Base-by-base conservation (phyloP, 2,329 filamentous ascomycete species). In the Fusarium equiseti region DNA sequence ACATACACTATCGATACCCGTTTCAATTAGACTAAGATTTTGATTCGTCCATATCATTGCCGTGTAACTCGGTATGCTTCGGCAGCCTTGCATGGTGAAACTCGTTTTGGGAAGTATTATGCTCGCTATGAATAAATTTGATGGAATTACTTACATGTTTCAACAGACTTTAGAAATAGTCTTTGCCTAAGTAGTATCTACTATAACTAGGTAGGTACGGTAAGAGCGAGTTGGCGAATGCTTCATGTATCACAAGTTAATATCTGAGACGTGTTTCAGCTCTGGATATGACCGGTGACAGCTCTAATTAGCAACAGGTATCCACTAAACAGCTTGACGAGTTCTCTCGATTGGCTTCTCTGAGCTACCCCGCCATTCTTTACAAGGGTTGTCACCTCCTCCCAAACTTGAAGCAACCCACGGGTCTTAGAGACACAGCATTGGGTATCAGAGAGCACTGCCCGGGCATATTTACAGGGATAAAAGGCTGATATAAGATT, bases 261-360 rank as follows among this genome's bases (percentile, higher is more conserved):
- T 20, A 67, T 72, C 57, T 70, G 69, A 72, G 65, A 72, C 69
- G 40, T 67, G 69, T 72, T 72, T 72, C 69, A 72, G 69, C 69
- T 71, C 26, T 55, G 62, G 59, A 55, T 40, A 53, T 56, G 44
- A 48, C 63, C 57, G 9, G 61, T 43, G 53, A 57, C 35, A 51
- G 57, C 54, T 65, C 66, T 58, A 70, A 70, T 58, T 70, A 65
- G 58, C 35, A 72, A 31, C 31, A 45, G 12, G 8, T 56, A 26
- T 11, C 64, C 68, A 71, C 42, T 44, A 62, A 66, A 62, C 44
- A 66, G 63, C 63, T 66, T 32, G 16, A 20, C 29, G 13, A 3
- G 24, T 16, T 2, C 4, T 10, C 2, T 1, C 20, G 38, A 72
- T 70, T 72, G 65, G 65, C n/a, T 29, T 16, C 8, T 10, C 7